A percentile compares a stretch with the other conserved stretches of the same genome.
Conservation (phyloP, 106 monocot genomes). For the Dactylorhiza incarnata region DNA sequence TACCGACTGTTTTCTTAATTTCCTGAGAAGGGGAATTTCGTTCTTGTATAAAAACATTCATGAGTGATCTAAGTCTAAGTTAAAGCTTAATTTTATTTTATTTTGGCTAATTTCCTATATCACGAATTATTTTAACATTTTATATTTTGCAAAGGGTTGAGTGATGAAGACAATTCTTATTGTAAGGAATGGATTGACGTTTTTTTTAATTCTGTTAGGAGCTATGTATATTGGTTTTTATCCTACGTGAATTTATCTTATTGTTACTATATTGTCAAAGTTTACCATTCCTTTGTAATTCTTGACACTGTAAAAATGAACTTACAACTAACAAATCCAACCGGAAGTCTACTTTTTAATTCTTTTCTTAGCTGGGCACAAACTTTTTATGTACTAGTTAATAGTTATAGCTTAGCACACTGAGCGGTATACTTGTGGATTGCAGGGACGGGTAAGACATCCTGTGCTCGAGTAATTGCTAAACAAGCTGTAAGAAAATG, state of each 20-base stretch:
- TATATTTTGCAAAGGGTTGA: neutral
- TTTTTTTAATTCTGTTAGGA: neutral
- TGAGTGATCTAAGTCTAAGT: neutral
- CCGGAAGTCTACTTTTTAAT: neutral
- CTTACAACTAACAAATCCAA: neutral
- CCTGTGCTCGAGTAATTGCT: conserved; percentile 92
- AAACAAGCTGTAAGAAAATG: conserved; percentile 63
- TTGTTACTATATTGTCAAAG: neutral
- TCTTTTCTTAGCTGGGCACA: neutral
- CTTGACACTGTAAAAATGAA: neutral
- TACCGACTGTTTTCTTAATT: neutral
- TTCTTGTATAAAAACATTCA: neutral
- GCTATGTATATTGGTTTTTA: neutral
- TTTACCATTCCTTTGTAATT: neutral
- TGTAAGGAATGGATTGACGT: neutral
- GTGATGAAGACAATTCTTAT: neutral
- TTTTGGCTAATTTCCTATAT: neutral
- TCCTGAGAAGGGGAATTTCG: neutral
- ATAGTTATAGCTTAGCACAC: neutral
- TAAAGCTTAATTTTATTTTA: neutral
- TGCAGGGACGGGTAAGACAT: conserved; percentile 91
- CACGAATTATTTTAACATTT: neutral
- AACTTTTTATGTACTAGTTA: neutral
- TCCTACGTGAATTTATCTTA: neutral
- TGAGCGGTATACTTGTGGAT: conserved; percentile 2